Percentiles rank a stretch among this genome's conserved stretches.
phyloP scores from a whole-genome alignment of 1,284 basidiomycete species.

The Somion occarium region DNA sequence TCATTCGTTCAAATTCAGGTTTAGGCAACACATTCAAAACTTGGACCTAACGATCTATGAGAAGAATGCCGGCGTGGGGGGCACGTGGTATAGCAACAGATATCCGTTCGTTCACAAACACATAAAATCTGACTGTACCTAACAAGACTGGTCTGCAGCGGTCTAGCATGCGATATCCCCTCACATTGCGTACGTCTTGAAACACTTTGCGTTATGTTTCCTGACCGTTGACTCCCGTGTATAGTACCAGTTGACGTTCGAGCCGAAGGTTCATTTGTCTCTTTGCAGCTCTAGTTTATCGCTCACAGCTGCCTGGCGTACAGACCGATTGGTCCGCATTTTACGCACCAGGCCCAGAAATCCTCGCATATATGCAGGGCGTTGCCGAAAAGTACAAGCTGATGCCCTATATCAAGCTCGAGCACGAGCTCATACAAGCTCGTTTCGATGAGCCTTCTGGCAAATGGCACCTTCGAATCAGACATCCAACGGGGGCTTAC shows the following conservation, averaged over 20 bases:
- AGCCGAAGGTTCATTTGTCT: conserved; percentile 35
- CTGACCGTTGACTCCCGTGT: background rate
- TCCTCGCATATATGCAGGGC: conserved; percentile 42
- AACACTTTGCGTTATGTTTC: background rate
- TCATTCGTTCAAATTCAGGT: conserved; percentile 25
- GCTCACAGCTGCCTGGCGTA: no score
- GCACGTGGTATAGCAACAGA: conserved; percentile 43
- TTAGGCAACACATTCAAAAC: conserved; percentile 47
- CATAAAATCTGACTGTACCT: background rate
- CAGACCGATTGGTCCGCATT: conserved; percentile 53
- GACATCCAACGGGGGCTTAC: conserved; percentile 10
- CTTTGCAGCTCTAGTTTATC: no score
- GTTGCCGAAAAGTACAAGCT: conserved; percentile 54
- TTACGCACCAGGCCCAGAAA: conserved; percentile 52
- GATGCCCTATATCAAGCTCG: conserved; percentile 42
- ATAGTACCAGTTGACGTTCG: conserved; percentile 55
- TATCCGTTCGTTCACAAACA: conserved; percentile 25
- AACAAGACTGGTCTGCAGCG: conserved; percentile 37
- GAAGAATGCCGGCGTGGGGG: conserved; percentile 50
- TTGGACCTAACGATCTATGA: conserved; percentile 51
- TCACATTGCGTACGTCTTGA: conserved; percentile 37
- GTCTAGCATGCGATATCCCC: conserved; percentile 48
- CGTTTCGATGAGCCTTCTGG: conserved; percentile 41
- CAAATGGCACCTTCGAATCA: conserved; percentile 50
- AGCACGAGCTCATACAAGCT: conserved; percentile 45